Evolutionary conservation across 164 flowering plant species (phyloP).

Genomic region (Buxus sempervirens): DNA sequence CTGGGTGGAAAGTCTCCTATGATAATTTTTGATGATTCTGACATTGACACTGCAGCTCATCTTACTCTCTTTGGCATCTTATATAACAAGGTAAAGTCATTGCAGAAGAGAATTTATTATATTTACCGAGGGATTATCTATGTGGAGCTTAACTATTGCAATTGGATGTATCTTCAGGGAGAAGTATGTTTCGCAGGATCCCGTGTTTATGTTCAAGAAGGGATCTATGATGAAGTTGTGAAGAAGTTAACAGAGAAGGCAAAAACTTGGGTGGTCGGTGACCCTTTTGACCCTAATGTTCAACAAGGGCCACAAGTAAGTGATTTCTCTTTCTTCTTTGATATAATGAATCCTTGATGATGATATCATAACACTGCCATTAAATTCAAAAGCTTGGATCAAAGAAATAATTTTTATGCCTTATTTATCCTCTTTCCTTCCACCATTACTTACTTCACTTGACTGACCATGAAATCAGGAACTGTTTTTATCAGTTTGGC

Average conservation of each 20-base stretch:
- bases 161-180: slow-evolving; percentile 45
- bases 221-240: slow-evolving; percentile 65
- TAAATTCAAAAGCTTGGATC: no score
- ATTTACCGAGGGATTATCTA: not conserved
- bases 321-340: not conserved
- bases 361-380: no score
- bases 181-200: slow-evolving; percentile 76
- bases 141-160: not conserved
- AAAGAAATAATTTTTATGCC: no score
- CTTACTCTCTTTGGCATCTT: slow-evolving; percentile 50
- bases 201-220: slow-evolving; percentile 83
- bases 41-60: slow-evolving; percentile 53
- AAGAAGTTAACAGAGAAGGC: slow-evolving; percentile 48
- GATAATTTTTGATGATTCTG: slow-evolving; percentile 76
- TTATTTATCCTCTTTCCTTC: no score
- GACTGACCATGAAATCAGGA: no score
- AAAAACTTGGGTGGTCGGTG: slow-evolving; percentile 69
- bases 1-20: slow-evolving; percentile 92
- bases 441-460: no score
- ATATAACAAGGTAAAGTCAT: slow-evolving; percentile 53
- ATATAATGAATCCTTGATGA: not conserved
- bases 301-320: slow-evolving; percentile 76
- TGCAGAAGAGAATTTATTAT: no score
- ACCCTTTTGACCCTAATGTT: slow-evolving; percentile 72
- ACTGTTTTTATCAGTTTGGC: no score